phyloP scores from a whole-genome alignment of 371 early-diverging fungal species.

The Mortierella polycephala region DNA sequence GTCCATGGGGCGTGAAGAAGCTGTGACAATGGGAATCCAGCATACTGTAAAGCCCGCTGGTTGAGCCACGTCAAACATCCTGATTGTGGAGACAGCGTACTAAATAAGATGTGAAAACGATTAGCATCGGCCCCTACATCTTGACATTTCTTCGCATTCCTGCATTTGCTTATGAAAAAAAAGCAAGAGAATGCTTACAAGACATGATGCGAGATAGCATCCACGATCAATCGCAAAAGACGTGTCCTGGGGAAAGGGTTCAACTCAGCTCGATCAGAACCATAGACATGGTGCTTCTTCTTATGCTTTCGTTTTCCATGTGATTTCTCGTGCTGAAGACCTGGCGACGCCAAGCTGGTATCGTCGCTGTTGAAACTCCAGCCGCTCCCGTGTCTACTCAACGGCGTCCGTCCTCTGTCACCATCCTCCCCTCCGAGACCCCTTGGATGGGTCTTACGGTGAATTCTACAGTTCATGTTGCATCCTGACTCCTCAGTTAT shows the following conservation, averaged over 20 bases:
- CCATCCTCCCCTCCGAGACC: slow-evolving; percentile 1
- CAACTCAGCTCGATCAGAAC: slow-evolving; percentile 25
- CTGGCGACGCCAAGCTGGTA: slow-evolving; percentile 35
- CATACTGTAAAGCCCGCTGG: slow-evolving; percentile 67
- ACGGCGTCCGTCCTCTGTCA: slow-evolving; percentile 9
- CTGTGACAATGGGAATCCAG: slow-evolving; percentile 60
- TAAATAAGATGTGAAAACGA: slow-evolving; percentile 7
- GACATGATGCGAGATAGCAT: slow-evolving; percentile 72
- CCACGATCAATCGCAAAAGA: slow-evolving; percentile 67
- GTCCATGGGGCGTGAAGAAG: slow-evolving; percentile 67
- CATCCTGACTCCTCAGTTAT: not conserved
- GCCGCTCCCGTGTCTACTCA: slow-evolving; percentile 50
- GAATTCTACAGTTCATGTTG: not conserved
- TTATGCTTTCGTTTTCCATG: slow-evolving; percentile 23
- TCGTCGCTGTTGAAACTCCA: slow-evolving; percentile 52
- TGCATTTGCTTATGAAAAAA: not conserved
- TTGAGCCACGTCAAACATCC: slow-evolving; percentile 76
- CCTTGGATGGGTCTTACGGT: slow-evolving; percentile 4
- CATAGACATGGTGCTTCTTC: slow-evolving; percentile 24
- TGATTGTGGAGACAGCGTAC: slow-evolving; percentile 65
- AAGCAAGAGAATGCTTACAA: slow-evolving; percentile 59
- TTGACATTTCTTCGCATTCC: no score
- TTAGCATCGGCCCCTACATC: not conserved
- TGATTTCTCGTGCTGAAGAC: slow-evolving; percentile 28
- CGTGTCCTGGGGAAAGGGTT: slow-evolving; percentile 65